Evolutionary conservation across 345 rosid species (phyloP), one percentile per base, ranked within the genome.

Genomic region (Iberis pinnata): DNA sequence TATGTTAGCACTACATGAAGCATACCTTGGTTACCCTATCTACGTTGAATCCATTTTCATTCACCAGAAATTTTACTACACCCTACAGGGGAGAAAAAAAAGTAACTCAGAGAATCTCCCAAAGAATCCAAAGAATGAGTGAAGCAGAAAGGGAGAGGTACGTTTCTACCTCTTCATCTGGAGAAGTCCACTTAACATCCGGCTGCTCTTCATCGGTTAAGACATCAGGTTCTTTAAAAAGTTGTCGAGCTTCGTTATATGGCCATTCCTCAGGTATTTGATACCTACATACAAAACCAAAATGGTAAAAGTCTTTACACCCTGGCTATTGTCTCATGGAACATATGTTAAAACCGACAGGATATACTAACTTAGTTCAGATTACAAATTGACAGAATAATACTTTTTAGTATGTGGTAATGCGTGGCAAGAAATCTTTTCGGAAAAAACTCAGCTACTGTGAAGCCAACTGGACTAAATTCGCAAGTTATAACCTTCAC

Each of bases 181-280:
- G 95, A 61, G 89, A 54, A 31, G 65, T 68, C 95, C 97, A 88
- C 74, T 85, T 85, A 40, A 92, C 49, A 56, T 88, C 95, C 48
- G 73, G 74, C 64, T 84, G 79, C 59, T 81, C 86, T 50, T 69
- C 81, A 24, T 76, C 78, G 4, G 67, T 63, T 69, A 74, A 49
- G 38, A 88, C 90, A 63, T 67, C 53, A 24, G 97, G 98, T 58
- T 92, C 93, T 64, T 83, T 85, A 39, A 92, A 92, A 53, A 92
- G 84, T 47, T 17, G 44, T 2, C 84, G 79, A 49, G 95, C 98
- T 76, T 81, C 88, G 62, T 74, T 72, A 73, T 85, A 88, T 35
- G 95, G 96, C 96, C 95, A 92, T 47, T 75, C 80, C 51, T 77
- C 95, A 2, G 95, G 84, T 74, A 92, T 76, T 56, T 74, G 84